Conservation (phyloP, 2,329 filamentous ascomycete genomes). For the Dryadomyces quercus-mongolicae region DNA sequence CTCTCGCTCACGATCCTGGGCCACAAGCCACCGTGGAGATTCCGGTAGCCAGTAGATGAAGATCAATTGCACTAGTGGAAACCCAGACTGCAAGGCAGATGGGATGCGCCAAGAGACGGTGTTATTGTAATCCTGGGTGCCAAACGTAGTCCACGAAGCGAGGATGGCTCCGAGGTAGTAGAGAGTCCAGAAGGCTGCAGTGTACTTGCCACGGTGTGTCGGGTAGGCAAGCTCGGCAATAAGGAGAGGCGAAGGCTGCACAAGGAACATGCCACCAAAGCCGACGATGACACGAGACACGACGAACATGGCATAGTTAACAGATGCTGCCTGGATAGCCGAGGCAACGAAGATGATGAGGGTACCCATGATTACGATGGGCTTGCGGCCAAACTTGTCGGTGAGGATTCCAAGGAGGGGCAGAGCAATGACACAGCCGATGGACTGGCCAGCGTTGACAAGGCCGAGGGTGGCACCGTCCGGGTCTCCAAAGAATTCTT, state of each 20-base stretch:
- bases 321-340: slow-evolving; percentile 37
- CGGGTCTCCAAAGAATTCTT: slow-evolving; percentile 14
- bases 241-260: slow-evolving; percentile 6
- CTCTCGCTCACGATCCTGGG: slow-evolving; percentile 34
- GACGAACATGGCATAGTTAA: slow-evolving; percentile 25
- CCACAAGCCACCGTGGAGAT: slow-evolving; percentile 36
- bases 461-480: slow-evolving; percentile 13
- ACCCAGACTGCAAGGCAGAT: slow-evolving; percentile 27
- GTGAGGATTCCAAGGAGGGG: slow-evolving; percentile 2
- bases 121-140: slow-evolving; percentile 15
- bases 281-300: slow-evolving; percentile 10
- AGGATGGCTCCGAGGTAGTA: slow-evolving; percentile 5
- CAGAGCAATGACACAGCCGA: slow-evolving; percentile 11
- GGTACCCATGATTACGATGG: slow-evolving; percentile 40
- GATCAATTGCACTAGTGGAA: slow-evolving; percentile 29
- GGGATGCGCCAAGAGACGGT: slow-evolving; percentile 23
- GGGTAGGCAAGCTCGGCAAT: slow-evolving; percentile 10
- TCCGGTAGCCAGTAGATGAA: slow-evolving; percentile 35
- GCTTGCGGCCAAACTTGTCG: slow-evolving; percentile 41
- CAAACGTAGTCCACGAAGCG: slow-evolving; percentile 30
- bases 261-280: slow-evolving; percentile 10
- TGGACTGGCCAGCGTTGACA: slow-evolving; percentile 12
- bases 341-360: slow-evolving; percentile 43
- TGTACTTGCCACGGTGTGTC: slow-evolving; percentile 5
- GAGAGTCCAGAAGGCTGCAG: background rate